phyloP scores from a whole-genome alignment of 768 basidiomycete genomes.

The Pleurotus tuber-regium region DNA sequence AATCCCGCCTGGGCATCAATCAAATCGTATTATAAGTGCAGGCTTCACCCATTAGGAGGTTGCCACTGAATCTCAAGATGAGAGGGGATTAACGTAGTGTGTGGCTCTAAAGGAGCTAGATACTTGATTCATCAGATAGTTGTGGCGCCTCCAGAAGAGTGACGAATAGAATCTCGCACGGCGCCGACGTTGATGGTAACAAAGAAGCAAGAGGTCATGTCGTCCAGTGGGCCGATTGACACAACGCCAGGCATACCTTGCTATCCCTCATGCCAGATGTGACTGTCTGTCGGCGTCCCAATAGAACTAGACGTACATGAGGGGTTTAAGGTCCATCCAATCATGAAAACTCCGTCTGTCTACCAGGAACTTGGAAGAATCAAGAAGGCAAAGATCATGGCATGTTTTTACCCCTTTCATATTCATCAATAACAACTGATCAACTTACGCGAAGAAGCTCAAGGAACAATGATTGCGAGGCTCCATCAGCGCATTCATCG shows the following conservation, averaged over 20 bases:
- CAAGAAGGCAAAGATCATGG: too few relatives aligned
- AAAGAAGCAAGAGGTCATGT: conserved; percentile 6
- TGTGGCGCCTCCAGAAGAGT: background rate
- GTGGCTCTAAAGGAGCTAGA: conserved; percentile 7
- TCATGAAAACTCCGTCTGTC: background rate
- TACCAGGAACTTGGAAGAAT: too few relatives aligned
- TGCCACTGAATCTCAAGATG: conserved; percentile 1
- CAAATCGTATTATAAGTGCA: background rate
- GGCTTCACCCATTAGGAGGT: background rate
- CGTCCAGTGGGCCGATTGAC: conserved; percentile 2
- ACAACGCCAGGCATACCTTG: background rate
- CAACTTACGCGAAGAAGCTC: too few relatives aligned
- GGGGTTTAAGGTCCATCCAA: background rate
- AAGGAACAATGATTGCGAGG: too few relatives aligned
- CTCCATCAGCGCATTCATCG: too few relatives aligned
- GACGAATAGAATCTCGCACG: background rate
- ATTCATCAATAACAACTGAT: too few relatives aligned
- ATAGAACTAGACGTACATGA: background rate
- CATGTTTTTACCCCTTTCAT: too few relatives aligned
- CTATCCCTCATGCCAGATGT: background rate
- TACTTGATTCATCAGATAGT: background rate
- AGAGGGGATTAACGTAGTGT: conserved; percentile 6
- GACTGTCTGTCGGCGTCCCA: background rate
- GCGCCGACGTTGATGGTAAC: conserved; percentile 9
- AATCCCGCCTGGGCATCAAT: conserved; percentile 4